A percentile compares a stretch with the other conserved stretches of the same genome.
phyloP scores from a whole-genome alignment of 345 rosid genomes.

The Populus tremula region DNA sequence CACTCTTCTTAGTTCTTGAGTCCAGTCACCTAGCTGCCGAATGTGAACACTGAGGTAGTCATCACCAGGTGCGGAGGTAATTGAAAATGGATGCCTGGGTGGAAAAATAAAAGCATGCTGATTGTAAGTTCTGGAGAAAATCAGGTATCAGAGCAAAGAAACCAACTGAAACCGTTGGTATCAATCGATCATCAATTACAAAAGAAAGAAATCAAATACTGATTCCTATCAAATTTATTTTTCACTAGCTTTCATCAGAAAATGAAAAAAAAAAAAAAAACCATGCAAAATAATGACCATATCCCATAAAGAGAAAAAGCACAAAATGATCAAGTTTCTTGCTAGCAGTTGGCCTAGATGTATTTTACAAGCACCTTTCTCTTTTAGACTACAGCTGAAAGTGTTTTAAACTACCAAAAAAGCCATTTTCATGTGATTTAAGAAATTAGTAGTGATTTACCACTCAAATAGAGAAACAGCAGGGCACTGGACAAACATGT shows the following conservation, averaged over 20 bases:
- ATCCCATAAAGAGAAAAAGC: background rate
- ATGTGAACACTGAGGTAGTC: constrained; percentile 92
- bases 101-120: background rate
- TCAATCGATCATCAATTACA: background rate
- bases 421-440: background rate
- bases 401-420: background rate
- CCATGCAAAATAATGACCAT: background rate
- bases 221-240: background rate
- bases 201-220: background rate
- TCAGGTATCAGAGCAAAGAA: background rate
- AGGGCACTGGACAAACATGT: constrained; percentile 98
- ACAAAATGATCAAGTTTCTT: background rate
- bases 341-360: background rate
- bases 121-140: background rate
- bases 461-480: constrained; percentile 98
- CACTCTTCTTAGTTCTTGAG: constrained; percentile 75
- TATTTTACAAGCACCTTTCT: background rate
- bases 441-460: constrained; percentile 31
- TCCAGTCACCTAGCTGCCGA: constrained; percentile 96
- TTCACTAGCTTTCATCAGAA: background rate
- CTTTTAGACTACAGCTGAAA: background rate
- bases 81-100: constrained; percentile 98
- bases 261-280: background rate
- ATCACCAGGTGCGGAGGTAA: constrained; percentile 96
- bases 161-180: background rate